Conservation (phyloP, 2,329 filamentous ascomycete genomes). For the Elsinoe perseae region DNA sequence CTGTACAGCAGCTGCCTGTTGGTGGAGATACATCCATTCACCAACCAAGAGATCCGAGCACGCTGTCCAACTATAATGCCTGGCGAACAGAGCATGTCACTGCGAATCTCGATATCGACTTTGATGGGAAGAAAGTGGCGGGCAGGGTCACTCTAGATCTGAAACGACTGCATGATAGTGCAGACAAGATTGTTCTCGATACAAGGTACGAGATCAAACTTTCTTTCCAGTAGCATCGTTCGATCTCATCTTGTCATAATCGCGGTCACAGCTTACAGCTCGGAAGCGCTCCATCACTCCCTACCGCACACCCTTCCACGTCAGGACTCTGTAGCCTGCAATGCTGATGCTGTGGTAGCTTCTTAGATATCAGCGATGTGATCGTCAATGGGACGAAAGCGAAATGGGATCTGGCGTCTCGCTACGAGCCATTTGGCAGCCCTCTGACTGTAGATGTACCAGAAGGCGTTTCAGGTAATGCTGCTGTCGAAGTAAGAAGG, state of each 20-base stretch:
- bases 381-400: conserved; percentile 57
- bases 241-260: neutral
- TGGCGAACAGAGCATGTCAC: conserved; percentile 80
- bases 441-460: conserved; percentile 56
- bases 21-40: conserved; percentile 24
- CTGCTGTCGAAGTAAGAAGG: conserved; percentile 41
- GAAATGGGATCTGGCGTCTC: conserved; percentile 63
- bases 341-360: conserved; percentile 35
- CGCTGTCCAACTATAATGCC: conserved; percentile 81
- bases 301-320: too few species aligned
- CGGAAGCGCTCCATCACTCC: too few species aligned
- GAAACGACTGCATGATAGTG: conserved; percentile 65
- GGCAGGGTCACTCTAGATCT: conserved; percentile 72
- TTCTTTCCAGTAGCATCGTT: conserved; percentile 3
- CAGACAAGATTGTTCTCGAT: conserved; percentile 73
- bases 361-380: conserved; percentile 65
- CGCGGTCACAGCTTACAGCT: neutral
- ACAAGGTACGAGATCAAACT: conserved; percentile 46
- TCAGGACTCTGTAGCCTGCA: too few species aligned
- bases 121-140: conserved; percentile 65
- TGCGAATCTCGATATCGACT: conserved; percentile 75
- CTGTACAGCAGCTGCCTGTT: conserved; percentile 17
- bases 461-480: conserved; percentile 32
- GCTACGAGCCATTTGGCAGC: conserved; percentile 65
- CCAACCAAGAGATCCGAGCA: conserved; percentile 63